phyloP scores from a whole-genome alignment of 148 eudicot species.

The Silene conica region DNA sequence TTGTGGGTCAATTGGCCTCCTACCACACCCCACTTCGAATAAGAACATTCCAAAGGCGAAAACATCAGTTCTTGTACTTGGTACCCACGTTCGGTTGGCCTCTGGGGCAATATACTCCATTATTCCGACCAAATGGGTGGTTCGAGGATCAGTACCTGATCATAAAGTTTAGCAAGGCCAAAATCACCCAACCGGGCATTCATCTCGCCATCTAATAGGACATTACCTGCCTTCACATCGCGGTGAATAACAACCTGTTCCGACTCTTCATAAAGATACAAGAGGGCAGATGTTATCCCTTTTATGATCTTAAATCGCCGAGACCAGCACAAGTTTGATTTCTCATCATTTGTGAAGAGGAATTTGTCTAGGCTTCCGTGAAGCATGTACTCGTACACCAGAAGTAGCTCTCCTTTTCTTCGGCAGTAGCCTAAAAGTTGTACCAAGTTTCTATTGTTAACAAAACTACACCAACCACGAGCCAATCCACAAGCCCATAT shows the following conservation, averaged over 20 bases:
- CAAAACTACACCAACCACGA: no score
- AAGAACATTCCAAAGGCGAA: conserved; percentile 35
- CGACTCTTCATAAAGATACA: conserved; percentile 41
- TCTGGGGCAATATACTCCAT: conserved; percentile 44
- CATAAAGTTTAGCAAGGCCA: conserved; percentile 40
- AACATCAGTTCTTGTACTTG: conserved; percentile 35
- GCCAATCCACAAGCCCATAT: no score
- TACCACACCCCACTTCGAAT: conserved; percentile 38
- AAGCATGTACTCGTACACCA: conserved; percentile 44
- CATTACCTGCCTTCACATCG: conserved; percentile 37
- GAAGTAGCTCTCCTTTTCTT: conserved; percentile 38
- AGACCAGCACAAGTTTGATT: conserved; percentile 21
- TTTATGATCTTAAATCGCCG: conserved; percentile 31
- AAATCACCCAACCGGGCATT: conserved; percentile 41
- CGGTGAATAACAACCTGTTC: conserved; percentile 38
- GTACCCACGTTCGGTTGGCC: conserved; percentile 27
- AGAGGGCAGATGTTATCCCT: conserved; percentile 39
- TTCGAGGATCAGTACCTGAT: conserved; percentile 29
- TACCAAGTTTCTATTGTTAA: conserved; percentile 40
- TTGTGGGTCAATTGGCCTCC: conserved; percentile 27
- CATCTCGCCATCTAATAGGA: conserved; percentile 33
- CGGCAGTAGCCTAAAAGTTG: conserved; percentile 45
- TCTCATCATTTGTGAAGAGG: conserved; percentile 13
- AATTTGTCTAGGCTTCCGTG: conserved; percentile 41
- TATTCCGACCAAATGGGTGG: conserved; percentile 39